Evolutionary conservation across 164 flowering plant genomes (phyloP), one percentile per base, ranked within the genome.

Genomic region (Nymphaea colorata): DNA sequence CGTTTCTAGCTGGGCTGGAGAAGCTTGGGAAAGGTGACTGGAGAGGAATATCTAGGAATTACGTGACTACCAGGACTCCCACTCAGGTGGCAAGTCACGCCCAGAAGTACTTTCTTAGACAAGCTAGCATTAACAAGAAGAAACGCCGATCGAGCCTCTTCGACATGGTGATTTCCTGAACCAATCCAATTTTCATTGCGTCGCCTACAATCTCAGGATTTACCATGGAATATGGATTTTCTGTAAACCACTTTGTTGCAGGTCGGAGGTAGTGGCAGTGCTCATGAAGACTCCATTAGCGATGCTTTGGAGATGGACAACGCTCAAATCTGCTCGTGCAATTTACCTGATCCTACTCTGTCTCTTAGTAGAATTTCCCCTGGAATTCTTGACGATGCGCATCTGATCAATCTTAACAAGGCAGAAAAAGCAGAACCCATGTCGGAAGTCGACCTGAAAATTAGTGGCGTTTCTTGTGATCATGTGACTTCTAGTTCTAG

Each of bases 31-130:
- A 83, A 68, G 97, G 97, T 51, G 93, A 91, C 51, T 91, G 98
- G 98, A 89, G 95, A 64, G 98, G 96, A 4, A 89, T 91, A 69
- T 85, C 98, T 16, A 86, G 82, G 68, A 83, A 79, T 70, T 91
- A 76, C 75, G 96, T 89, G 5, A 84, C 82, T 4, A 83, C 91
- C 59, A 86, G 90, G 64, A 86, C 97, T 65, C 95, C 97, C 43
- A 89, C 95, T 59, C 97, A 91, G 82, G 95, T 91, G 41, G 97
- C 97, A 4, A 91, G 97, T 64, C 97, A 91, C 84, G 97, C 97
- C 59, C 97, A 91, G 59, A 91, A 91, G 67, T 84, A 89, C 66
- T 91, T 91, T 66, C 90, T 91, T 43, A 74, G 93, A n/a, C 89
- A 75, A 59, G 73, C 76, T 1, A 73, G 70, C 57, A 82, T 81